These are phyloP conservation scores for Pyrus betulifolia DNA, from an alignment of 306 rosid genomes.

Conservation along the genomic window DNA sequence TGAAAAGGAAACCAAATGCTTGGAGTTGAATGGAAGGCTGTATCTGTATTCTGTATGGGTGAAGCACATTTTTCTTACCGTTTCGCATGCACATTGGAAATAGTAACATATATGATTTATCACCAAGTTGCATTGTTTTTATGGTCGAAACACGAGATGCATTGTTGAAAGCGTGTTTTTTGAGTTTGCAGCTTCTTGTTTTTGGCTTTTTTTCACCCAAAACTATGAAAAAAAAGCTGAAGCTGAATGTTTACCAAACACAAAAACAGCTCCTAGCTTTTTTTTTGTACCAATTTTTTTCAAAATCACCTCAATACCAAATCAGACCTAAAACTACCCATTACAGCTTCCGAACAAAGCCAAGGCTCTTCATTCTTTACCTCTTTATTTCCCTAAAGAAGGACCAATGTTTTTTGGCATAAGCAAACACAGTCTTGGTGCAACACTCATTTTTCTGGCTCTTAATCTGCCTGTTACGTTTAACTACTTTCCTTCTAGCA, in stretches of 20 bases:
- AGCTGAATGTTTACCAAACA: no score
- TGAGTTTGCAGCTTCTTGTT: no score
- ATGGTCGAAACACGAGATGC: neutral
- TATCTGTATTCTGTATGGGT: neutral
- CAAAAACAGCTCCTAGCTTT: no score
- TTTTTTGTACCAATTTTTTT: no score
- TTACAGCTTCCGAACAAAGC: neutral
- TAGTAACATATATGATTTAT: neutral
- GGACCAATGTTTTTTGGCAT: neutral
- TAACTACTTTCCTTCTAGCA: neutral
- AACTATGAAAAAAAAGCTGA: no score
- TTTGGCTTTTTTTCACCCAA: no score
- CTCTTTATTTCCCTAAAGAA: neutral
- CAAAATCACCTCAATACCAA: no score
- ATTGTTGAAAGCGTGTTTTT: neutral
- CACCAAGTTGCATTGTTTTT: neutral
- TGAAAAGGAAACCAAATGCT: neutral
- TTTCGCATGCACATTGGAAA: neutral
- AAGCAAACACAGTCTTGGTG: neutral
- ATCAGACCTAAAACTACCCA: neutral
- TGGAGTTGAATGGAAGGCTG: neutral
- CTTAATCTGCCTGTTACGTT: neutral
- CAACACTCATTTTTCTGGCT: neutral
- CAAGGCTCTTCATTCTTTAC: neutral
- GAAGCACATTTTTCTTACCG: neutral